These are phyloP conservation scores for Mortierella sp. DNA, from an alignment of 371 early-diverging fungal species.

Conservation along the genomic window DNA sequence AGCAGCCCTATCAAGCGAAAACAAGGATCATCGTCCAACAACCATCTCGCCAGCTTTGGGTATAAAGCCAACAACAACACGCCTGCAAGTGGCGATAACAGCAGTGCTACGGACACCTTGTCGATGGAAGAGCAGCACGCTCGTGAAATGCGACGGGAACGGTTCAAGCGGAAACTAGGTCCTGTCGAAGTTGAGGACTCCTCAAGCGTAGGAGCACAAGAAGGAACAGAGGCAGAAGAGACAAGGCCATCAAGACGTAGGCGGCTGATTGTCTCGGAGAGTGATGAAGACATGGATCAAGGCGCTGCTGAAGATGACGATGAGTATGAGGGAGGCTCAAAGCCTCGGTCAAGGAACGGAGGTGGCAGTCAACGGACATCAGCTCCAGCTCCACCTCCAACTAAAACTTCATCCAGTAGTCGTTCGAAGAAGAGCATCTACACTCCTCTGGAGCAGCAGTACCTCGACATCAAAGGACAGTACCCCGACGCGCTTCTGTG, in stretches of 20 bases:
- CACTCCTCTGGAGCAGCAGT: conserved; percentile 88
- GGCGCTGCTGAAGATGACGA: conserved; percentile 10
- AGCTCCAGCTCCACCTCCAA: neutral
- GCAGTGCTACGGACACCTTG: neutral
- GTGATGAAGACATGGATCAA: conserved; percentile 20
- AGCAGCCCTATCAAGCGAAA: neutral
- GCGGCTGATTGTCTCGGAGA: conserved; percentile 37
- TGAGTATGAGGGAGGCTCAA: neutral
- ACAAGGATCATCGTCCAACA: neutral
- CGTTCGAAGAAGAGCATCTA: conserved; percentile 60
- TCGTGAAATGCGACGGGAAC: conserved; percentile 19
- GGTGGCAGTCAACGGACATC: neutral
- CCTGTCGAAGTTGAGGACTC: neutral
- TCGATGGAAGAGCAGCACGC: conserved; percentile 14
- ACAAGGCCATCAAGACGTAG: neutral
- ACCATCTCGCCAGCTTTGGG: conserved; percentile 11
- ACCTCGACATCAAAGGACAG: conserved; percentile 76
- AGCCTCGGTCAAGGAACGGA: neutral
- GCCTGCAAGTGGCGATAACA: neutral
- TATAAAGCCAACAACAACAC: neutral
- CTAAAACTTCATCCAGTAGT: neutral
- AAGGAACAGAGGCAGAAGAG: neutral
- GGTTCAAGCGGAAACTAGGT: conserved; percentile 42
- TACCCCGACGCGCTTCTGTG: conserved; percentile 81
- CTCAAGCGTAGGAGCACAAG: neutral